phyloP scores from a whole-genome alignment of 2,329 filamentous ascomycete species.

The Colletotrichum spinosum region DNA sequence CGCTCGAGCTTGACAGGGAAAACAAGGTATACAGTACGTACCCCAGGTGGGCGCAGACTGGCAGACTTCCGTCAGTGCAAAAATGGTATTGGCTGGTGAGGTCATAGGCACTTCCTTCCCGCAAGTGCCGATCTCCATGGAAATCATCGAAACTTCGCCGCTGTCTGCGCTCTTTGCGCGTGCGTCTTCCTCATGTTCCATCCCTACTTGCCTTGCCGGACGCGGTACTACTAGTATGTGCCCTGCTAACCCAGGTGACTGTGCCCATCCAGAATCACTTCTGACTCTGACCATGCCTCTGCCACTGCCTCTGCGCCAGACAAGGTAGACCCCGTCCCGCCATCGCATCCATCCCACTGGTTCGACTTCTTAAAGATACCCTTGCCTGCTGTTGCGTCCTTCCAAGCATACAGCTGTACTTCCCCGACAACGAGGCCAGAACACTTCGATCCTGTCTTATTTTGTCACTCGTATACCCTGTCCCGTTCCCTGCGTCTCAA shows the following conservation, averaged over 20 bases:
- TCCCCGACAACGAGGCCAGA: conserved; percentile 31
- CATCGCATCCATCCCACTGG: conserved; percentile 16
- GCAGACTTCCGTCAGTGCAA: neutral
- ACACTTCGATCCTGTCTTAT: conserved; percentile 22
- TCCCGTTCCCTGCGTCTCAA: neutral
- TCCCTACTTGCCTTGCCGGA: no score
- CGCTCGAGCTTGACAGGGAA: conserved; percentile 6
- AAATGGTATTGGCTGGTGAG: conserved; percentile 33
- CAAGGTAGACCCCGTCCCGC: no score
- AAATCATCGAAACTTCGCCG: conserved; percentile 26
- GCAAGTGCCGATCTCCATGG: conserved; percentile 38
- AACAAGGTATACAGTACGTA: conserved; percentile 4
- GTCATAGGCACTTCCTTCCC: conserved; percentile 34
- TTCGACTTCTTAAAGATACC: conserved; percentile 33
- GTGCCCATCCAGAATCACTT: neutral
- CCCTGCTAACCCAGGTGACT: neutral
- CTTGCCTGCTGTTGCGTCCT: conserved; percentile 18
- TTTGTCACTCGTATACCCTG: conserved; percentile 29
- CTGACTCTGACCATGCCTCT: neutral
- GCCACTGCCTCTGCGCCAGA: neutral
- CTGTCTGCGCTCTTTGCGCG: conserved; percentile 3
- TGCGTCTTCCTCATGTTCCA: conserved; percentile 7
- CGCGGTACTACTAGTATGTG: neutral
- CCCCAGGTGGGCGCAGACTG: conserved; percentile 3
- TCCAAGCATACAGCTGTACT: conserved; percentile 12